Base-by-base conservation (phyloP, 257 asterid genomes). In the Solanum pinnatisectum region DNA sequence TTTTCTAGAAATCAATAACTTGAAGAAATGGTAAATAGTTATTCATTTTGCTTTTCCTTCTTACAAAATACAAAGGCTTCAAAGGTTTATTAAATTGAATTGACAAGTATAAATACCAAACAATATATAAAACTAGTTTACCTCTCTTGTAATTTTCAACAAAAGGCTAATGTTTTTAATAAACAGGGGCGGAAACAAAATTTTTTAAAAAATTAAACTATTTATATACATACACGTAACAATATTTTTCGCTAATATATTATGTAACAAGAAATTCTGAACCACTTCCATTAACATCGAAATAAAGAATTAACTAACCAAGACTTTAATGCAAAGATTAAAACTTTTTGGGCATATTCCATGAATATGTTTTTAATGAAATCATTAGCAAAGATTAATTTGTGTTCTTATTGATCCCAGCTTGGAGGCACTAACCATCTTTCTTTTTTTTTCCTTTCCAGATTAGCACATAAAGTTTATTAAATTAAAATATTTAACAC, bases 281-380 rank as follows among this genome's bases (percentile, higher is more conserved):
- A 37, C 20, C 20, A 30, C 52, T 37, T 74, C 11, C 5, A 74
- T 37, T 2, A 37, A 36, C 0, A 8, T 68, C 0, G 1, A 15
- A 4, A 70, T 14, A 71, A 72, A 59, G 5, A 33, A 33, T 18
- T 20, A 9, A 73, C 16, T 18, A 18, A 35, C 9, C 52, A 74
- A 10, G 32, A 74, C 83, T 36, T 36, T 36, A 74, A 10, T 20
- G 16, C 10, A 36, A 35, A 72, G 6, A 35, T 82, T 56, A 15
- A 81, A 87, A 87, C 67, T 63, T 40, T 87, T 87, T 27, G 49
- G 59, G 92, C 92, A 90, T 93, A 90, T 90, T 91, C 94, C 89
- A 35, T 56, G 89, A 85, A 70, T 89, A 88, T 88, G 65, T 82
- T 87, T 67, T 81, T 67, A 63, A 73, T 32, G 36, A 42, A 59